A percentile compares a stretch with the other conserved stretches of the same genome.
These are phyloP conservation scores for Forsythia suspensa DNA, from an alignment of 257 asterid species.

Conservation along the genomic window DNA sequence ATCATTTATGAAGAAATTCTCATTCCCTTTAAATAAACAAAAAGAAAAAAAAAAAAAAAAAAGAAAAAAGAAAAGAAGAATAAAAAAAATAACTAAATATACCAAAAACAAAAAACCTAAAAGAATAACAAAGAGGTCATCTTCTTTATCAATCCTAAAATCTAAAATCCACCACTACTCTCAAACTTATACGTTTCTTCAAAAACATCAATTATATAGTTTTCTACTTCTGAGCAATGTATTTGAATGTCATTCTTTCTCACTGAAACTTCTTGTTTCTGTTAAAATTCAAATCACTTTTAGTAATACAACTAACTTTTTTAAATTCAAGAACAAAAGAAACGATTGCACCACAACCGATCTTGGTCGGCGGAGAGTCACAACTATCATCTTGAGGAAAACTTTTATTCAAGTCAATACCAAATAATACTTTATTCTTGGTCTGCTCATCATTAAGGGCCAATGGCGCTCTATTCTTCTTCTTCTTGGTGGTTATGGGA, in stretches of 20 bases:
- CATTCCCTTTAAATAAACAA: no score
- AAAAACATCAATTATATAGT: not conserved
- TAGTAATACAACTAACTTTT: not conserved
- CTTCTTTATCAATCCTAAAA: no score
- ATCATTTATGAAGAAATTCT: no score
- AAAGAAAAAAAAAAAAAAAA: no score
- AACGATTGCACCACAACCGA: not conserved
- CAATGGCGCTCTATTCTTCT: not conserved
- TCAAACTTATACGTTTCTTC: no score
- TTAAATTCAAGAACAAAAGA: not conserved
- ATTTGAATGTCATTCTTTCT: not conserved
- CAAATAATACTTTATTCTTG: not conserved
- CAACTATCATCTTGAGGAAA: not conserved
- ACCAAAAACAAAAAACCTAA: no score
- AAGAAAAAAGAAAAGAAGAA: no score
- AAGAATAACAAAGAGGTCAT: no score
- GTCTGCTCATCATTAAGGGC: not conserved
- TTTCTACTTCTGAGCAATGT: not conserved
- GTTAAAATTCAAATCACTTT: not conserved
- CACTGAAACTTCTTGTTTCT: not conserved
- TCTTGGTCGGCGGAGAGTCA: not conserved
- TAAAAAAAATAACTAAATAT: no score
- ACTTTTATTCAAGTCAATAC: not conserved
- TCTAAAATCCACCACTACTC: no score
- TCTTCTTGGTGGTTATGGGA: not conserved